Evolutionary conservation across 768 basidiomycete species (phyloP), one percentile per base, ranked within the genome.

Genomic region (Symmetrospora coprosmae): DNA sequence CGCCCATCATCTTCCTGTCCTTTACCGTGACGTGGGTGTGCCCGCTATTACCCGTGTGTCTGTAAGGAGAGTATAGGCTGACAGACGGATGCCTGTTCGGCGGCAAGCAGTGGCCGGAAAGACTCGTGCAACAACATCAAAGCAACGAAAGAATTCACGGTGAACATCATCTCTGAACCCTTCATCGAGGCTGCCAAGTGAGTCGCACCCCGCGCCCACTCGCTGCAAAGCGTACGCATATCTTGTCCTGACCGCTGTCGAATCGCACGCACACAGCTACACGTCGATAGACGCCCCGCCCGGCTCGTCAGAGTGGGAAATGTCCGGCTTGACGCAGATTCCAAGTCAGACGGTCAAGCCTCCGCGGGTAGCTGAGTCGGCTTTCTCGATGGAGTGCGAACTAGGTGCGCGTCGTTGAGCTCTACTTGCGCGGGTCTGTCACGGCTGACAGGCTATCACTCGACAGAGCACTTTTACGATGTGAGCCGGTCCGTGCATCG

Each of bases 131-230:
- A 77, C 61, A 86, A 86, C 63, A 82, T 85, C 63, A 71, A 78
- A 48, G 73, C 74, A 0, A 82, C 79, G 16, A 81, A 80, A 62
- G 76, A 83, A 67, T 87, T 87, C 71, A 81, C 80, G 7, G 79
- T 82, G 49, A 83, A 80, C 66, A 80, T 84, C 51, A 80, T 88
- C 65, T 83, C 81, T 56, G 82, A 86, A 70, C 72, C 79, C 0
- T 75, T 74, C 63, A 50, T 75, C 47, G 75, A 76, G 61, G 73
- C 74, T 0, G 66, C 72, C 4, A 75, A 76, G 53, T 61, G 27
- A 33, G 55, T 46, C 4, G 4, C 8, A 31, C n/a, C 7, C 41
- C n/a, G n/a, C n/a, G n/a, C n/a, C n/a, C n/a, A n/a, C n/a, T n/a
- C n/a, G n/a, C 28, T 35, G 14, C 28, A 39, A 34, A 33, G 31